Evolutionary conservation across 2,329 filamentous ascomycete genomes (phyloP), one percentile per base, ranked within the genome.

Genomic region (Aspergillus sp.): DNA sequence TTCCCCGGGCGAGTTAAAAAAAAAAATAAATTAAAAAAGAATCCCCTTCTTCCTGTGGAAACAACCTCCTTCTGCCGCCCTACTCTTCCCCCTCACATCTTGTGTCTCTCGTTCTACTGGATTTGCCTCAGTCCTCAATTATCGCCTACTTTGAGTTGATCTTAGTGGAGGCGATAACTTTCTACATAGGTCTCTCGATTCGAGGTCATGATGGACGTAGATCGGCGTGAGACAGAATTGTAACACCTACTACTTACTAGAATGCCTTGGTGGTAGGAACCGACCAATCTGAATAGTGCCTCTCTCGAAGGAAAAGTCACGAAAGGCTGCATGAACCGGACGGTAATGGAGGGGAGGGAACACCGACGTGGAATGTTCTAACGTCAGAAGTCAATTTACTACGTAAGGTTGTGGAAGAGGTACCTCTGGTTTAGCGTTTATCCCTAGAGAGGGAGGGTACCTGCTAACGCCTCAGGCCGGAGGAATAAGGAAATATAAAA

Each of bases 341-440:
- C 32, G 51, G 51, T 20, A n/a, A 36, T 36, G 29, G 29, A 26
- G 61, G 45, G 47, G 26, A 59, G 24, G 22, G 45, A 54, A 32
- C 6, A 42, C 47, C 18, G 51, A 55, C 32, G 58, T 58, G 59
- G 58, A 65, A 65, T 64, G 63, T 56, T 63, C 59, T 51, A 59
- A 61, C 53, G 58, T 58, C 59, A 60, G 57, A 62, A 58, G 47
- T 50, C 53, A 50, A 54, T 54, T 50, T 52, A 55, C 52, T 51
- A 36, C 52, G 18, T 47, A 47, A 36, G 32, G 32, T 11, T 36
- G 26, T 29, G 26, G 26, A 29, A 58, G 56, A 56, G 59, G 56
- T 49, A 26, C 16, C 16, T 20, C 46, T 49, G 22, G 6, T 22
- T 50, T 22, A 26, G 26, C 9, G 49, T 46, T 16, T 18, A 46